Conservation (phyloP, 345 rosid genomes). For the Abelmoschus esculentus region DNA sequence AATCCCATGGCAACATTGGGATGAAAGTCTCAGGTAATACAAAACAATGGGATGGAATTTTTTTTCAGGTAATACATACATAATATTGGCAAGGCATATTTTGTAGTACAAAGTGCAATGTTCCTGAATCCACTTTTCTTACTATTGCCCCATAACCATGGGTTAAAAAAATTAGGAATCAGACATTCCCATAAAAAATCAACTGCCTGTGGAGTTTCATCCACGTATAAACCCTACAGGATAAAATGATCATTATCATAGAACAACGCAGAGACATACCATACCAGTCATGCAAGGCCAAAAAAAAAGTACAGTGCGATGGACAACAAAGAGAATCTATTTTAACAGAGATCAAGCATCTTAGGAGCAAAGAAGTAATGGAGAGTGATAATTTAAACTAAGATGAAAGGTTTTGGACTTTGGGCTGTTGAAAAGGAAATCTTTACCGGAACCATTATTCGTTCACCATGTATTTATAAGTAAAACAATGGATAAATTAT, state of each 20-base stretch:
- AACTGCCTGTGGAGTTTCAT: background rate
- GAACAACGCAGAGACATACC: background rate
- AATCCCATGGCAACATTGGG: background rate
- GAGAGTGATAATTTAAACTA: background rate
- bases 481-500: too few species aligned
- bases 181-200: background rate
- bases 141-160: background rate
- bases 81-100: background rate
- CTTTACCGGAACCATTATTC: too few species aligned
- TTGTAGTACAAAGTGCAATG: background rate
- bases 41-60: too few species aligned
- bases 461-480: too few species aligned
- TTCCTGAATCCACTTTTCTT: background rate
- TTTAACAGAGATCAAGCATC: background rate
- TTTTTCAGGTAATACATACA: background rate
- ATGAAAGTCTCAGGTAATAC: background rate
- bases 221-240: background rate
- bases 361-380: background rate
- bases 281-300: background rate
- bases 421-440: background rate
- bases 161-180: background rate
- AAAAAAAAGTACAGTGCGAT: background rate
- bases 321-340: background rate
- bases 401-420: conserved; percentile 1
- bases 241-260: background rate